A percentile compares a stretch with the other conserved stretches of the same genome.
Evolutionary conservation across 73 alveolate genomes (phyloP).

Genomic region (Symbiodinium pilosum): DNA sequence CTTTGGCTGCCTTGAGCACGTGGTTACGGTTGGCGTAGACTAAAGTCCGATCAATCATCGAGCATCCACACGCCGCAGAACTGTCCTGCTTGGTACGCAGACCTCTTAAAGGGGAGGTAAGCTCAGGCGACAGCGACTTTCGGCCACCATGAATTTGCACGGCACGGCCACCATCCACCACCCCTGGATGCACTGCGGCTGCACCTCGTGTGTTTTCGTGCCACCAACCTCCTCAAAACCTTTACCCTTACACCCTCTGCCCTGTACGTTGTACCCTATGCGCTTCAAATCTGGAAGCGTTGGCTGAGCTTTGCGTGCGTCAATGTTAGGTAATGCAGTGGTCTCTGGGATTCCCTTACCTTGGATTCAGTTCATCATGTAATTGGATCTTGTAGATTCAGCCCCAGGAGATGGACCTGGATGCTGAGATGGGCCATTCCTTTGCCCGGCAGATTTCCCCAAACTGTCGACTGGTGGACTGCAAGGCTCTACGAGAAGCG

Average conservation of each 20-base stretch:
- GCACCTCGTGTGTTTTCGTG: too few relatives aligned
- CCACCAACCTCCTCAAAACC: not conserved
- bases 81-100: too few relatives aligned
- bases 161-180: constrained; percentile 6
- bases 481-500: too few relatives aligned
- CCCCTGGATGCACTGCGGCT: not conserved
- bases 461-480: constrained; percentile 88
- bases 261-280: not conserved
- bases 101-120: too few relatives aligned
- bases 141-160: not conserved
- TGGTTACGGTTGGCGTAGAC: too few relatives aligned
- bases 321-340: too few relatives aligned
- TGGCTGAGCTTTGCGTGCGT: not conserved
- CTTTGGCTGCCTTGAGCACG: not conserved
- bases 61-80: too few relatives aligned
- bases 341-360: too few relatives aligned
- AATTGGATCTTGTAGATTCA: too few relatives aligned
- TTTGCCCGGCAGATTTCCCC: constrained; percentile 85
- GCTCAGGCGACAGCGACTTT: not conserved
- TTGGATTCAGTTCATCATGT: too few relatives aligned
- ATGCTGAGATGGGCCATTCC: constrained; percentile 75
- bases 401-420: constrained; percentile 50
- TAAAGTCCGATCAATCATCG: too few relatives aligned
- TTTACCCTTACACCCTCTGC: not conserved
- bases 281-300: not conserved